Evolutionary conservation across 2,329 filamentous ascomycete genomes (phyloP), one percentile per base, ranked within the genome.

Genomic region (Nemania serpens): DNA sequence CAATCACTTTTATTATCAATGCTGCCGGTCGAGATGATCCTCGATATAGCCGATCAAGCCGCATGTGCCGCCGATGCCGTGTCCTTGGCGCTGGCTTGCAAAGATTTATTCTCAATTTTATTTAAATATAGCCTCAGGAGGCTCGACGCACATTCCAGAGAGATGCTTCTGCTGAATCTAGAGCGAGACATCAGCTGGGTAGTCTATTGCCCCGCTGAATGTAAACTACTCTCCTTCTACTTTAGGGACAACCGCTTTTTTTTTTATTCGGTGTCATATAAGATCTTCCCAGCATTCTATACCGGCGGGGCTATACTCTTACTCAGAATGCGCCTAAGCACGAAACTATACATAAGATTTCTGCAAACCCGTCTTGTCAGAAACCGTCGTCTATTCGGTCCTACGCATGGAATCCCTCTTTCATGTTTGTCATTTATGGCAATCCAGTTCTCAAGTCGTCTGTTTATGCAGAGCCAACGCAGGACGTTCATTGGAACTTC

Each of bases 21-120:
- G 51, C 5, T 59, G 58, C 58, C 58, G 48, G 52, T 61, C 52
- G 58, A 61, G 7, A 56, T 61, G 42, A 48, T 61, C 47, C 58
- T 56, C 41, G 18, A 47, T 55, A 55, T 61, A 22, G 42, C 47
- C 52, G 58, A 61, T 18, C 58, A 54, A 54, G 49, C 56, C 34
- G 17, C 49, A 34, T 54, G 49, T 50, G 48, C 13, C 12, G 49
- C 56, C 9, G 56, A 59, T 54, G 56, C 50, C 50, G 43, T 49
- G 49, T 59, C 50, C 15, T 59, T 59, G 56, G 56, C 56, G 42
- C 11, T 54, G 43, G 49, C 56, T 54, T 59, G 49, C 43, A 59
- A 17, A 59, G 37, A 5, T 54, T 48, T 48, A 48, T 54, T 54
- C 50, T 47, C 43, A 45, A 54, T 54, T 42, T 49, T 59, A 59